Percentiles rank a stretch among this genome's conserved stretches.
Evolutionary conservation across 257 asterid species (phyloP).

Genomic region (Ilex aquifolium): DNA sequence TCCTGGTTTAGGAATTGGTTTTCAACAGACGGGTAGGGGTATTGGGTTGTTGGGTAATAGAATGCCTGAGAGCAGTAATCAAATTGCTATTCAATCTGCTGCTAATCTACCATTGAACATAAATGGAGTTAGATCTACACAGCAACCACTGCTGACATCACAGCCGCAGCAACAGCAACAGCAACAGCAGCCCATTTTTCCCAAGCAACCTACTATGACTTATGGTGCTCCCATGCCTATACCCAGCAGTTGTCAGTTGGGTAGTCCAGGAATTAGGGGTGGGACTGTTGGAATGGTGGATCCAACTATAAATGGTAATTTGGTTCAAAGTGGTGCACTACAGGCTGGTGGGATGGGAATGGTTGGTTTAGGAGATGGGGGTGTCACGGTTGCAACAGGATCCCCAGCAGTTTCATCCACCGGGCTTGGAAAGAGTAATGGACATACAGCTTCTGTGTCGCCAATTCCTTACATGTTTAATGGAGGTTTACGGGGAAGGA

Average conservation of each 20-base stretch:
- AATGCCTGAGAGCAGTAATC: not conserved
- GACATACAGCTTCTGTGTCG: slow-evolving; percentile 2
- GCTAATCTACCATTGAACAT: not conserved
- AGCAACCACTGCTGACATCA: not conserved
- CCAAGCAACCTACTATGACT: not conserved
- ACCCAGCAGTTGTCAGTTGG: not conserved
- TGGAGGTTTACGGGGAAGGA: slow-evolving; percentile 7
- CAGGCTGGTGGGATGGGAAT: slow-evolving; percentile 5
- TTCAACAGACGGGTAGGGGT: not conserved
- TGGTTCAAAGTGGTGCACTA: slow-evolving; percentile 1
- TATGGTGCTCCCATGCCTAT: not conserved
- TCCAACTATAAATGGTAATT: not conserved
- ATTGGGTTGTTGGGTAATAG: slow-evolving; percentile 1
- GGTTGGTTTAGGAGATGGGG: slow-evolving; percentile 4
- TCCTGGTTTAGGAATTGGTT: not conserved
- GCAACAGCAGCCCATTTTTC: not conserved
- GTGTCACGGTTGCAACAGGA: not conserved
- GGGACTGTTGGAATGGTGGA: not conserved
- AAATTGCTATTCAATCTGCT: not conserved
- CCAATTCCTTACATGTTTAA: slow-evolving; percentile 5
- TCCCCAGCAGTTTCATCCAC: slow-evolving; percentile 4
- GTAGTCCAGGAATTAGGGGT: not conserved
- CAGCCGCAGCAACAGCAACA: slow-evolving; percentile 2
- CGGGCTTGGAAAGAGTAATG: slow-evolving; percentile 9
- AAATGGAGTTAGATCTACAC: slow-evolving; percentile 2